Evolutionary conservation across 192 early-diverging fungal genomes (phyloP).

Genomic region (Umbelopsis isabellina): DNA sequence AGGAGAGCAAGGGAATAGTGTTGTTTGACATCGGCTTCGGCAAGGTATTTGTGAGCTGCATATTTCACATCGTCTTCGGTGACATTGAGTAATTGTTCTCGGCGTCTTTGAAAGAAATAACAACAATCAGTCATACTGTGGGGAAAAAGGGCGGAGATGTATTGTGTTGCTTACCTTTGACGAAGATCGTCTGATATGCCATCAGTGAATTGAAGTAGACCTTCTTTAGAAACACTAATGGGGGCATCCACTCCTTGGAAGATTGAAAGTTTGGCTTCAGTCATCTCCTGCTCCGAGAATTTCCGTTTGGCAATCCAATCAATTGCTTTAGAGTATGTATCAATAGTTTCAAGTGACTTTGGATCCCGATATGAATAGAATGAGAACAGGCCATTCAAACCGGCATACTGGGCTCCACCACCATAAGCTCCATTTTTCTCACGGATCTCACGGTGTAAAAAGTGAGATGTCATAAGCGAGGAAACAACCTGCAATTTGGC

Average conservation of each 20-base stretch:
- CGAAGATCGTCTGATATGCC: conserved; percentile 86
- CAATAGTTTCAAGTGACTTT: conserved; percentile 68
- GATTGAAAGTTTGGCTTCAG: conserved; percentile 89
- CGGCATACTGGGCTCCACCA: conserved; percentile 80
- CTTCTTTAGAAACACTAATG: conserved; percentile 81
- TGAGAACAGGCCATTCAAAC: conserved; percentile 77
- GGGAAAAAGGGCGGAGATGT: not conserved
- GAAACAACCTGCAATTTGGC: conserved; percentile 78
- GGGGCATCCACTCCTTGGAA: conserved; percentile 88
- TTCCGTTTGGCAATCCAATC: conserved; percentile 66
- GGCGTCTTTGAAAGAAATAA: conserved; percentile 51
- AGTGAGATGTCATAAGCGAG: conserved; percentile 83
- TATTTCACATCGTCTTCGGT: conserved; percentile 70
- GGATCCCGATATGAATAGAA: conserved; percentile 97
- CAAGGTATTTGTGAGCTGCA: conserved; percentile 71
- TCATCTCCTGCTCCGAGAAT: conserved; percentile 69
- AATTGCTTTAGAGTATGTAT: conserved; percentile 65
- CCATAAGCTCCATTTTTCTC: conserved; percentile 98
- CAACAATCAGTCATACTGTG: not conserved
- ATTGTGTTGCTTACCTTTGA: conserved; percentile 58
- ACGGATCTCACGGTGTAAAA: conserved; percentile 94
- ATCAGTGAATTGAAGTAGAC: conserved; percentile 75
- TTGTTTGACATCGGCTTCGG: not conserved
- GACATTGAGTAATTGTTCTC: conserved; percentile 75
- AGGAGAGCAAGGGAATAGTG: conserved; percentile 48